These are phyloP conservation scores for Colletotrichum sp. DNA, from an alignment of 2,329 filamentous ascomycete genomes.

Conservation along the genomic window DNA sequence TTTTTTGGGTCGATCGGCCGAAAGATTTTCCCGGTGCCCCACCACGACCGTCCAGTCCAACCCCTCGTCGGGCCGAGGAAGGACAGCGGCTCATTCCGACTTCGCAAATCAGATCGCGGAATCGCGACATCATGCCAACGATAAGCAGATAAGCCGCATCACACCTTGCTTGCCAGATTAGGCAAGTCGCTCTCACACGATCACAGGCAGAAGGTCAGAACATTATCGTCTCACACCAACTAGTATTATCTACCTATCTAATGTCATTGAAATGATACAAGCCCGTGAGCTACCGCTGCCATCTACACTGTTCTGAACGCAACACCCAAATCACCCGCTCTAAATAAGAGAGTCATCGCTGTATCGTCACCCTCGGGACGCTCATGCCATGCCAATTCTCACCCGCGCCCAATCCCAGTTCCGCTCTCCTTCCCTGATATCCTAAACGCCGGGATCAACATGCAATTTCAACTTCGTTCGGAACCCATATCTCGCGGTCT, in stretches of 20 bases:
- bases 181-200: not conserved
- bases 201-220: constrained; percentile 6
- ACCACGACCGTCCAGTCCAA: not conserved
- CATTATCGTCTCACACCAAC: constrained; percentile 16
- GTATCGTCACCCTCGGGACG: not conserved
- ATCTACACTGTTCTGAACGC: not conserved
- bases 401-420: not conserved
- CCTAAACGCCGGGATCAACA: constrained; percentile 13
- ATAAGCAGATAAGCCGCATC: not conserved
- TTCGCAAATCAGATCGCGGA: not conserved
- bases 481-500: not conserved
- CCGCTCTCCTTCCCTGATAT: not conserved
- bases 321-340: not conserved
- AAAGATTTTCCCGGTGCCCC: constrained; percentile 21
- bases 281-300: not conserved
- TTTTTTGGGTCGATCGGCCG: constrained; percentile 33
- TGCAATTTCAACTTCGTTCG: constrained; percentile 1
- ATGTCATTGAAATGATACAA: not conserved
- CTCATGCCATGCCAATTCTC: constrained; percentile 1
- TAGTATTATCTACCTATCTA: constrained; percentile 15
- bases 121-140: not conserved
- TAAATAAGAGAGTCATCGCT: constrained; percentile 4
- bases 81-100: not conserved
- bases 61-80: not conserved
- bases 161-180: not conserved